Conservation (phyloP, 352 stramenopile genomes). For the Pythium rishiriense region DNA sequence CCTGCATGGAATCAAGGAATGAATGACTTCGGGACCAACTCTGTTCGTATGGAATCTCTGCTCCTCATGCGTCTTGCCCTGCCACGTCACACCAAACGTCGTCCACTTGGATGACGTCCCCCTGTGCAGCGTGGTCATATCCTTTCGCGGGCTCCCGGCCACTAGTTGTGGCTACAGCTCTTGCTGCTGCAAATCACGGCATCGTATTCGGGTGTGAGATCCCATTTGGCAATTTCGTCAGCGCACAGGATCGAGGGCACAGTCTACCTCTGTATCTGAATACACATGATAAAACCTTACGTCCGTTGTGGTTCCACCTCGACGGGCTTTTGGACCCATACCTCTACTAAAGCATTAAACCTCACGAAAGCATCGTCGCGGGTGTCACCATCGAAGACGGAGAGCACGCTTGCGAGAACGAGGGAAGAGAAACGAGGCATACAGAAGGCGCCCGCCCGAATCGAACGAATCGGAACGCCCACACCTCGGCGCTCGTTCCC, state of each 20-base stretch:
- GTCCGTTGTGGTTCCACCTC: neutral
- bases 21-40: neutral
- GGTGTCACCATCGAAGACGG: conserved; percentile 26
- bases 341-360: conserved; percentile 25
- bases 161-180: conserved; percentile 26
- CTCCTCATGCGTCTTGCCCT: neutral
- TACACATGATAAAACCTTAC: conserved; percentile 15
- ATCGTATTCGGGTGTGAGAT: conserved; percentile 7
- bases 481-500: neutral
- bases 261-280: conserved; percentile 9
- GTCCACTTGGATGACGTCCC: neutral
- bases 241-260: neutral
- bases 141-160: conserved; percentile 3
- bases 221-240: neutral
- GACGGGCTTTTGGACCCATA: neutral
- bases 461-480: conserved; percentile 8
- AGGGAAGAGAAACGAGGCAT: conserved; percentile 15
- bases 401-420: conserved; percentile 20
- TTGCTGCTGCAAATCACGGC: neutral
- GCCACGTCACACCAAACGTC: neutral
- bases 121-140: neutral
- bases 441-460: neutral
- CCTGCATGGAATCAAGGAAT: neutral
- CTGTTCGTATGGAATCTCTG: neutral
- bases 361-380: conserved; percentile 2